phyloP scores from a whole-genome alignment of 75 land plant genomes.

The Cunninghamia lanceolata region DNA sequence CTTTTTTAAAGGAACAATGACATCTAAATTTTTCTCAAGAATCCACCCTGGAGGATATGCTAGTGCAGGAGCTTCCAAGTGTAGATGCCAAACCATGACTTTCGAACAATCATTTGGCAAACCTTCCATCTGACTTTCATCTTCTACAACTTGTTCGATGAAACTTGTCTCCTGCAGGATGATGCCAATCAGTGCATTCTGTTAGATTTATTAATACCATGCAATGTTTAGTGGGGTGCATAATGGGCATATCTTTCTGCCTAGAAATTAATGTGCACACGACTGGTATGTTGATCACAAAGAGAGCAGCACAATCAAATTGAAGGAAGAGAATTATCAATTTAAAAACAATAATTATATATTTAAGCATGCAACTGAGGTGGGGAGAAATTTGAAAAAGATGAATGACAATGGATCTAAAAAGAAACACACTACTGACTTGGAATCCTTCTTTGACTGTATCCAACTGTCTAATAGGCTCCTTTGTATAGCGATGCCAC shows the following conservation, averaged over 20 bases:
- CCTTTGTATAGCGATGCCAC: conserved; percentile 64
- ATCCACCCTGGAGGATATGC: conserved; percentile 67
- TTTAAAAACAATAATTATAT: background rate
- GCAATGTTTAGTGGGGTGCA: background rate
- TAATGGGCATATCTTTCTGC: background rate
- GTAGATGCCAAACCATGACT: conserved; percentile 83
- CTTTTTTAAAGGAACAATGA: conserved; percentile 19
- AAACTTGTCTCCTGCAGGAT: conserved; percentile 63
- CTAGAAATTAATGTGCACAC: background rate
- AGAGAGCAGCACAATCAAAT: background rate
- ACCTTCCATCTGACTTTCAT: conserved; percentile 92
- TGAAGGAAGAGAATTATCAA: background rate
- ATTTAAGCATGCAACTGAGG: too few species aligned
- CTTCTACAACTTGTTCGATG: conserved; percentile 80
- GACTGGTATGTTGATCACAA: background rate
- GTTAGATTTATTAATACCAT: background rate
- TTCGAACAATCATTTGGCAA: conserved; percentile 49
- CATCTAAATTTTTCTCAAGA: conserved; percentile 46
- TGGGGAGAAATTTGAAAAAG: background rate
- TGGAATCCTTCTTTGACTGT: conserved; percentile 66
- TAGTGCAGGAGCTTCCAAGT: conserved; percentile 45
- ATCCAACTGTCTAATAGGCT: conserved; percentile 75
- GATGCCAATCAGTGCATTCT: background rate
- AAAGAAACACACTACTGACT: conserved; percentile 38
- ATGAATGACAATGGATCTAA: background rate